Conservation (phyloP, 164 flowering plant species). For the Liriodendron chinense region DNA sequence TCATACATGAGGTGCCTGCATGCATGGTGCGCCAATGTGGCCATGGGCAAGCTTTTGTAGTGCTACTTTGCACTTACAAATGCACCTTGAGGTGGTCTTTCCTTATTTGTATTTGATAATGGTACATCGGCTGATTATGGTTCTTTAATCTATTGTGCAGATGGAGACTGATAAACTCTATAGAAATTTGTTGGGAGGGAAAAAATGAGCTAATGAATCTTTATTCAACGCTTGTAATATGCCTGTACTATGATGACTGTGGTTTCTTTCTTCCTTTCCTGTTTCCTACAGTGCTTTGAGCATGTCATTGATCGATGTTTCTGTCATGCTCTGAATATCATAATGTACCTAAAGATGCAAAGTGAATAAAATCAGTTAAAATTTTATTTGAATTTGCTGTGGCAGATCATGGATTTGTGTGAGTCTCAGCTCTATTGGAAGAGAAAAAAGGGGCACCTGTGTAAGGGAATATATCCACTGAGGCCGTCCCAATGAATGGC, state of each 20-base stretch:
- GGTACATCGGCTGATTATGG: not conserved
- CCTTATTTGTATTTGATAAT: not conserved
- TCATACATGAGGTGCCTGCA: not conserved
- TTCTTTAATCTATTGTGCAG: constrained; percentile 28
- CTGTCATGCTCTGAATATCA: not conserved
- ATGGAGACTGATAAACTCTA: constrained; percentile 58
- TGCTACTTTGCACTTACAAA: not conserved
- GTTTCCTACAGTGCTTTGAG: no score
- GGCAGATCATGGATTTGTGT: not conserved
- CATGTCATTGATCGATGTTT: not conserved
- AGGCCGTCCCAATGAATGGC: no score
- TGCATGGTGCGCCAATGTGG: no score
- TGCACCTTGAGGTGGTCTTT: not conserved
- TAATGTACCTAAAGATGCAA: not conserved
- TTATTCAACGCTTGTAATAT: not conserved
- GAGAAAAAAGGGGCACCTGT: not conserved
- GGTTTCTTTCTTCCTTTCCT: no score
- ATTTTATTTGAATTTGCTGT: not conserved
- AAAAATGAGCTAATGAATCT: not conserved
- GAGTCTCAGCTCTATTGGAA: not conserved
- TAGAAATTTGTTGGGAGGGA: constrained; percentile 21
- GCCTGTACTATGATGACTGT: no score
- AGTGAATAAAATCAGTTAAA: not conserved
- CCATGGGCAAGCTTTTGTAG: not conserved
- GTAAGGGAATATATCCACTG: no score